Conservation (phyloP, 148 eudicot species). For the Vaccinium corymbosum region DNA sequence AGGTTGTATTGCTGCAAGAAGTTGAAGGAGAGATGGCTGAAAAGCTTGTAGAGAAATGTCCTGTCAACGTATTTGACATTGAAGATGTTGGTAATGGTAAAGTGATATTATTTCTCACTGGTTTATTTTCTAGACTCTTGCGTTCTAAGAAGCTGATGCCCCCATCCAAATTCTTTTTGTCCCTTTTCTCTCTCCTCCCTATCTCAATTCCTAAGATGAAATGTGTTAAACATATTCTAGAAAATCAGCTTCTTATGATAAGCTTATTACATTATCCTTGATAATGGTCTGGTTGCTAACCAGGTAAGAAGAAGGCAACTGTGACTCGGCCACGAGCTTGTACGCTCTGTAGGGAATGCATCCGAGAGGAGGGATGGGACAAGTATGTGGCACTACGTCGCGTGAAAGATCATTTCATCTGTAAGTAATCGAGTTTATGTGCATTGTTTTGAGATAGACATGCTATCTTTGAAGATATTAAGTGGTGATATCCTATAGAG, state of each 20-base stretch:
- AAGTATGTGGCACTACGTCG: constrained; percentile 64
- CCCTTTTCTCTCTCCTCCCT: neutral
- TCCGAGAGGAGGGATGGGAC: constrained; percentile 74
- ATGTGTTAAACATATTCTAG: neutral
- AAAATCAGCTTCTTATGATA: neutral
- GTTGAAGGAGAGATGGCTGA: constrained; percentile 56
- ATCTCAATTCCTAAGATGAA: neutral
- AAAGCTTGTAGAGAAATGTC: constrained; percentile 61
- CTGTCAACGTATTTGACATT: constrained; percentile 74
- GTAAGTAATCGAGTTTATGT: constrained; percentile 43
- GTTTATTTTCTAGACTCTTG: neutral
- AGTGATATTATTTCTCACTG: neutral
- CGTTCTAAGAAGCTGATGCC: neutral
- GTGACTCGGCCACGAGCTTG: constrained; percentile 73
- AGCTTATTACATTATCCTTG: neutral
- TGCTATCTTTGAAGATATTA: neutral
- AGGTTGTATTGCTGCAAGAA: constrained; percentile 80
- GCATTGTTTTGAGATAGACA: neutral
- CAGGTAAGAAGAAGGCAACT: constrained; percentile 62
- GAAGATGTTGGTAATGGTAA: constrained; percentile 78
- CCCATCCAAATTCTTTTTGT: neutral
- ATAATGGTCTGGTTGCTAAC: constrained; percentile 14
- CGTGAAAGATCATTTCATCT: constrained; percentile 87
- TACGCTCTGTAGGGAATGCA: constrained; percentile 91
- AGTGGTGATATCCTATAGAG: neutral